Conservation (phyloP, 352 stramenopile species). For the Phytopythium ostracodes region DNA sequence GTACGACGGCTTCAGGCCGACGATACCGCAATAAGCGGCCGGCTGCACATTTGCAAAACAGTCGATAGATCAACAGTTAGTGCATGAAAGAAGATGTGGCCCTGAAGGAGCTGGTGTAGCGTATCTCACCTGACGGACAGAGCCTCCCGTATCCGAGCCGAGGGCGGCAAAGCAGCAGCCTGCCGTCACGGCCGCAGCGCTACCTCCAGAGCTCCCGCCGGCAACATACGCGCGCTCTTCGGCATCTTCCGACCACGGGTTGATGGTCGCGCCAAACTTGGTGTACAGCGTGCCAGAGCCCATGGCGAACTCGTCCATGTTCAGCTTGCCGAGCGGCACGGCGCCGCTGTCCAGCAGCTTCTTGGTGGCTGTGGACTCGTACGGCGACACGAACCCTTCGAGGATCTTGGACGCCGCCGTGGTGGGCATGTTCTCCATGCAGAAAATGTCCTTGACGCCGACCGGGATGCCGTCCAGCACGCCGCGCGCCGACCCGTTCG, state of each 20-base stretch:
- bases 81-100: not conserved
- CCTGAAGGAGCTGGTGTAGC: not conserved
- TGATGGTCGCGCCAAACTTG: slow-evolving; percentile 81
- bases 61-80: not conserved
- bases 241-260: slow-evolving; percentile 79
- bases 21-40: slow-evolving; percentile 93
- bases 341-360: slow-evolving; percentile 88
- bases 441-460: slow-evolving; percentile 96
- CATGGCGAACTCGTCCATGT: slow-evolving; percentile 99
- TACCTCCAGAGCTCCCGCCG: slow-evolving; percentile 94
- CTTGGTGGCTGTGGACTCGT: slow-evolving; percentile 83
- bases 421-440: slow-evolving; percentile 81
- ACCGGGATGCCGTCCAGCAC: slow-evolving; percentile 94
- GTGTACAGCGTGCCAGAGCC: slow-evolving; percentile 93
- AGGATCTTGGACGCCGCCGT: slow-evolving; percentile 90
- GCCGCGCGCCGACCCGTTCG: slow-evolving; percentile 31
- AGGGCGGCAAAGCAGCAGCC: slow-evolving; percentile 91
- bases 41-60: slow-evolving; percentile 39
- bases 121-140: slow-evolving; percentile 83
- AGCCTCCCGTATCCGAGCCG: slow-evolving; percentile 97
- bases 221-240: slow-evolving; percentile 57
- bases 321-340: slow-evolving; percentile 94
- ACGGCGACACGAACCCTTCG: slow-evolving; percentile 85
- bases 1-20: slow-evolving; percentile 98
- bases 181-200: slow-evolving; percentile 90